Evolutionary conservation across 176 grass and related monocot species (phyloP).

Genomic region (Pontederia paniculata): DNA sequence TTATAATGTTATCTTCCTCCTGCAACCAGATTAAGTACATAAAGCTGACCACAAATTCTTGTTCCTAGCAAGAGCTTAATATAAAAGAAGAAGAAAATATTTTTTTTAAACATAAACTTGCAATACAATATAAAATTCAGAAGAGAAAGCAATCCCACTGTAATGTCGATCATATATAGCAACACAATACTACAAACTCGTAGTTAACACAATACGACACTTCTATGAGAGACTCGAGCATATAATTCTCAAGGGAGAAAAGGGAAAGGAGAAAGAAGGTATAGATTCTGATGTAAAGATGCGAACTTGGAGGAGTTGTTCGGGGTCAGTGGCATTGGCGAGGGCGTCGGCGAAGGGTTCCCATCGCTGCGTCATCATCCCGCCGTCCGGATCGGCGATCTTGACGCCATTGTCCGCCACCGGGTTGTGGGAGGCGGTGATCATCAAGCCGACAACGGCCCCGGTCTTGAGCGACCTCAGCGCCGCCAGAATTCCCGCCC

Average conservation of each 20-base stretch:
- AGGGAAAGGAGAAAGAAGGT: background rate
- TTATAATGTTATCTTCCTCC: too few relatives aligned
- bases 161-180: too few relatives aligned
- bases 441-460: conserved; percentile 48
- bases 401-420: conserved; percentile 72
- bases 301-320: conserved; percentile 53
- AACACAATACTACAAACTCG: too few relatives aligned
- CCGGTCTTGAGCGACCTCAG: conserved; percentile 61
- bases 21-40: too few relatives aligned
- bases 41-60: too few relatives aligned
- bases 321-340: conserved; percentile 46
- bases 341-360: conserved; percentile 78
- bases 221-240: too few relatives aligned
- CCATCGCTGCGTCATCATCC: conserved; percentile 78
- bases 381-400: conserved; percentile 75
- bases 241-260: background rate
- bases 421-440: conserved; percentile 87
- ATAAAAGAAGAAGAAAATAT: too few relatives aligned
- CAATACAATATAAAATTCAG: too few relatives aligned
- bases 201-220: too few relatives aligned
- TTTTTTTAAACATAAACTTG: too few relatives aligned
- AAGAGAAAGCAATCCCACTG: too few relatives aligned
- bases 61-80: too few relatives aligned
- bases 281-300: background rate
- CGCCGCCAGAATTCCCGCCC: conserved; percentile 54